Conservation (phyloP, 331 rosid species). For the Prunus yedoensis region DNA sequence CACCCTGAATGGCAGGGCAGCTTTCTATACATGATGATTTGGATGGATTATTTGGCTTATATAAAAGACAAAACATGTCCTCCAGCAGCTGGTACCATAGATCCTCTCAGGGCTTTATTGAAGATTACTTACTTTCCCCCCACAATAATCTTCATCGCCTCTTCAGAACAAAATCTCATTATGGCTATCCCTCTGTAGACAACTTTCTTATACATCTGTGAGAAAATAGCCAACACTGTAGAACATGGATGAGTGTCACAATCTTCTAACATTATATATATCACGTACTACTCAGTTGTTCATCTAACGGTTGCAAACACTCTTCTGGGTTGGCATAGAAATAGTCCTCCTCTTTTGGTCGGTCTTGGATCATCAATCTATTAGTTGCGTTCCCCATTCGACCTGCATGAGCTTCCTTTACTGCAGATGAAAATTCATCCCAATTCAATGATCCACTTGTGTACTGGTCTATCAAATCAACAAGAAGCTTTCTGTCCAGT, state of each 20-base stretch:
- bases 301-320: conserved; percentile 53
- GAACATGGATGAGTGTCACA: conserved; percentile 38
- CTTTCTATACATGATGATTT: conserved; percentile 82
- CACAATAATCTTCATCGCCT: conserved; percentile 41
- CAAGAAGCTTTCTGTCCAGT: conserved; percentile 71
- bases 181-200: conserved; percentile 40
- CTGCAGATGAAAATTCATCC: conserved; percentile 77
- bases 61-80: conserved; percentile 39
- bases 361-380: conserved; percentile 67
- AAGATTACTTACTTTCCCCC: conserved; percentile 31
- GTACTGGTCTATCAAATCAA: conserved; percentile 73
- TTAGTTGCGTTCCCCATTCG: conserved; percentile 80
- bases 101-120: conserved; percentile 33
- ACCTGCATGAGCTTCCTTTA: conserved; percentile 62
- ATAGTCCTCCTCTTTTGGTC: conserved; percentile 90
- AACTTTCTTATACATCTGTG: conserved; percentile 34
- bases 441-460: conserved; percentile 46
- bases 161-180: conserved; percentile 36
- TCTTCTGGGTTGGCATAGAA: conserved; percentile 86
- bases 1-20: conserved; percentile 83
- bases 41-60: conserved; percentile 60
- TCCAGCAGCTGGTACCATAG: conserved; percentile 42
- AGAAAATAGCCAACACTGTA: conserved; percentile 46
- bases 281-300: conserved; percentile 56
- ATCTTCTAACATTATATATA: conserved; percentile 19